Evolutionary conservation across 1,284 basidiomycete species (phyloP).

Genomic region (Inonotus hispidus): DNA sequence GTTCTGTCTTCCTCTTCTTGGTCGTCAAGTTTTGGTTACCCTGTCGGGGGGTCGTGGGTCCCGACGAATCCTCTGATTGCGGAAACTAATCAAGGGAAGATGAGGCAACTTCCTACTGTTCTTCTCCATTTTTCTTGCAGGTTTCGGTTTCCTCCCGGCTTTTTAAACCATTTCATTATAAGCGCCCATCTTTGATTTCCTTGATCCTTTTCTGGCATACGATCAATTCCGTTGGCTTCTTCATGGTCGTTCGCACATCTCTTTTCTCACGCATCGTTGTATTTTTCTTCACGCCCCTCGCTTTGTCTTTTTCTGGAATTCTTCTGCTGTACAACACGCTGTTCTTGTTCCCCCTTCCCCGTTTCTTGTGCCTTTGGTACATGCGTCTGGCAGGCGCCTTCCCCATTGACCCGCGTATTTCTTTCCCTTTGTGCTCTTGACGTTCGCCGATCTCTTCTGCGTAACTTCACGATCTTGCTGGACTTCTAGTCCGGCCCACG

Average conservation of each 20-base stretch:
- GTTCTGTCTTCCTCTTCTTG: background rate
- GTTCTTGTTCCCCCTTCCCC: background rate
- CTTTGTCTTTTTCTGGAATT: background rate
- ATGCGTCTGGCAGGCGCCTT: background rate
- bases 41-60: slow-evolving; percentile 1
- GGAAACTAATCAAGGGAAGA: background rate
- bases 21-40: background rate
- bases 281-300: background rate
- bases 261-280: background rate
- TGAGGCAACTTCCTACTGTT: background rate
- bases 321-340: background rate
- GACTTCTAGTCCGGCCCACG: background rate
- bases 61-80: background rate
- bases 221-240: background rate
- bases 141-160: background rate
- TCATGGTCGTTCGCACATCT: slow-evolving; percentile 3
- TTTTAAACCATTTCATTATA: background rate
- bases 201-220: background rate
- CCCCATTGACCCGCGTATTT: background rate
- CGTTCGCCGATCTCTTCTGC: background rate
- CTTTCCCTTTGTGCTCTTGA: background rate
- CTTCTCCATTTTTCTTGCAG: background rate
- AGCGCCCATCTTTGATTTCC: background rate
- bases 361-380: background rate
- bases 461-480: background rate